A percentile compares a stretch with the other conserved stretches of the same genome.
phyloP scores from a whole-genome alignment of 805 yeast genomes.

The Danielozyma ontarioensis region DNA sequence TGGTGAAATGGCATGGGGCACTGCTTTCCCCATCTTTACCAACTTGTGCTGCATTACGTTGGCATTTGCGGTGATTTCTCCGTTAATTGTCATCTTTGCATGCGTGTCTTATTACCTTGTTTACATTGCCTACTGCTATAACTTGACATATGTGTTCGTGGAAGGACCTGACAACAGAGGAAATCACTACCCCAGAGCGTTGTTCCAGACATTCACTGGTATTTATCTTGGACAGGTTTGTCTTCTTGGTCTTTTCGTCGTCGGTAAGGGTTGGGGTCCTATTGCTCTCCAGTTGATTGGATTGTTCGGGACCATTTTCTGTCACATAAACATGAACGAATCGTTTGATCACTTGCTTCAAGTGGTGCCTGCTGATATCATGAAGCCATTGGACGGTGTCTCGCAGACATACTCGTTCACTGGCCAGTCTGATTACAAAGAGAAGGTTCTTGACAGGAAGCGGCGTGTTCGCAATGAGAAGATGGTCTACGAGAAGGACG shows the following conservation, averaged over 20 bases:
- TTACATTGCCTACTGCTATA: constrained; percentile 76
- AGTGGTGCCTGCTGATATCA: constrained; percentile 63
- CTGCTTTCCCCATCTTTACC: constrained; percentile 70
- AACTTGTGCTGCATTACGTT: constrained; percentile 65
- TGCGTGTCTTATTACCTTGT: constrained; percentile 63
- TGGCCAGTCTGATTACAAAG: constrained; percentile 29
- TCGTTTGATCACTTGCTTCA: constrained; percentile 63
- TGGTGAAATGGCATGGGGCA: constrained; percentile 62
- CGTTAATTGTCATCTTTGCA: constrained; percentile 74
- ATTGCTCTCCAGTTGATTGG: constrained; percentile 68
- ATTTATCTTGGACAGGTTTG: constrained; percentile 84
- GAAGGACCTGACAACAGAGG: constrained; percentile 78
- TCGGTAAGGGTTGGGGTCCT: constrained; percentile 95
- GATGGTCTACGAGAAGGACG: constrained; percentile 12
- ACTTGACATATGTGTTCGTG: constrained; percentile 61
- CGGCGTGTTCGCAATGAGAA: constrained; percentile 4
- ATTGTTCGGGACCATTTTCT: constrained; percentile 58
- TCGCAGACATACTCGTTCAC: constrained; percentile 55
- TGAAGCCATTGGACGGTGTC: constrained; percentile 73
- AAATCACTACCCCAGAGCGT: constrained; percentile 77
- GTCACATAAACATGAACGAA: constrained; percentile 56
- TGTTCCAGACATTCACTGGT: constrained; percentile 85
- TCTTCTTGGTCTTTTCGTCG: constrained; percentile 78
- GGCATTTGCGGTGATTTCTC: constrained; percentile 71
- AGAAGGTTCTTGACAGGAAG: constrained; percentile 23